These are phyloP conservation scores for Passalora sequoiae DNA, from an alignment of 2,329 filamentous ascomycete genomes.

Conservation along the genomic window DNA sequence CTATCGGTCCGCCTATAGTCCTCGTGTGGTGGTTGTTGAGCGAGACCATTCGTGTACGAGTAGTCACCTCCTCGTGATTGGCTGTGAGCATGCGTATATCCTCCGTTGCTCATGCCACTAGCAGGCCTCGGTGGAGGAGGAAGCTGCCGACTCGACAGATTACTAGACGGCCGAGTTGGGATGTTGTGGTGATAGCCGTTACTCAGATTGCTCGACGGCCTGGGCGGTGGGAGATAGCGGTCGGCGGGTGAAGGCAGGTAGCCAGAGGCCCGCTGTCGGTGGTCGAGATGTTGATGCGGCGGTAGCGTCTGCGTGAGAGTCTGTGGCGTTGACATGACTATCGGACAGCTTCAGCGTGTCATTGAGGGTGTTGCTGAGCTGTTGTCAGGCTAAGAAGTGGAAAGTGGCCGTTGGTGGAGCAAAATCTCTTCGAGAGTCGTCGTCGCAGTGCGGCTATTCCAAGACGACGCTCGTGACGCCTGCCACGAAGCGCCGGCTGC, in stretches of 20 bases:
- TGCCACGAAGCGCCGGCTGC: not conserved
- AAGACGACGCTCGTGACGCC: not conserved
- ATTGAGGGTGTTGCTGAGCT: slow-evolving; percentile 4
- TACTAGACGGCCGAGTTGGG: slow-evolving; percentile 31
- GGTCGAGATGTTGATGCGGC: slow-evolving; percentile 29
- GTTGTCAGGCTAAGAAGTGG: not conserved
- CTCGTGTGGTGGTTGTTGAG: slow-evolving; percentile 19
- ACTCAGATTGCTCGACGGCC: slow-evolving; percentile 31
- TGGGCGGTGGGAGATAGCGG: slow-evolving; percentile 30
- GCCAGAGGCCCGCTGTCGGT: slow-evolving; percentile 22
- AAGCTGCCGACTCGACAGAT: slow-evolving; percentile 28
- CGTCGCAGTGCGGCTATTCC: slow-evolving; percentile 1
- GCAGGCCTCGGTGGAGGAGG: slow-evolving; percentile 27
- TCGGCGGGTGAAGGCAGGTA: slow-evolving; percentile 29
- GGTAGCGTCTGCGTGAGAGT: slow-evolving; percentile 31
- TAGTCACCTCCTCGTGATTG: slow-evolving; percentile 26
- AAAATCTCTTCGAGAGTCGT: slow-evolving; percentile 1
- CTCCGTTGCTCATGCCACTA: slow-evolving; percentile 29
- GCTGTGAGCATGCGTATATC: slow-evolving; percentile 20
- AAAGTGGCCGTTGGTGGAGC: not conserved
- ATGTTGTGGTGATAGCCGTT: slow-evolving; percentile 31
- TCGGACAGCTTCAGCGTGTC: slow-evolving; percentile 2
- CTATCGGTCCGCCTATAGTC: slow-evolving; percentile 29
- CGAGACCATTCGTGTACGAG: slow-evolving; percentile 22
- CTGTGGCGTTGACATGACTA: slow-evolving; percentile 30